Evolutionary conservation across 2,329 filamentous ascomycete genomes (phyloP), one percentile per base, ranked within the genome.

Genomic region (Trichoderma atrobrunneum): DNA sequence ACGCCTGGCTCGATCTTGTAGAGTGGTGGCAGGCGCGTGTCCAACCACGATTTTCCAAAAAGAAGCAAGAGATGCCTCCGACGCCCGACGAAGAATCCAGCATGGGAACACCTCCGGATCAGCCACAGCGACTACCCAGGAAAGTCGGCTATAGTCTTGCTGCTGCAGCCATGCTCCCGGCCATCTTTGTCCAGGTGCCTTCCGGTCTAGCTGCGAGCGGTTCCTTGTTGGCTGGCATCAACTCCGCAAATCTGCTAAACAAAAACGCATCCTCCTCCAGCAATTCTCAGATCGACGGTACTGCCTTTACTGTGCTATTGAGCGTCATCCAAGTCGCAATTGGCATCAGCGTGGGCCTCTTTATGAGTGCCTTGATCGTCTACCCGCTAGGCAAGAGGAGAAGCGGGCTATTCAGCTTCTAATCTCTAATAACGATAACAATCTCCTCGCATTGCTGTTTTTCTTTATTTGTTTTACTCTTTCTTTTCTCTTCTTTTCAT

Each of bases 161-260:
- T 0, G 94, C 94, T 0, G 93, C 93, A 0, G 92, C 93, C 1
- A 93, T 97, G 86, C 83, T 97, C 11, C 94, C 94, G 0, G 94
- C 92, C 6, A 97, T 97, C 74, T 97, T 97, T 74, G 87, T 91
- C 2, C 89, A 90, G 74, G 89, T 91, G 30, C 89, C 89, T 0
- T 88, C 87, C 24, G 88, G 89, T 32, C 81, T 91, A n/a, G 89
- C 89, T 4, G 88, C 87, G 0, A 85, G 85, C 32, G 89, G 89
- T 1, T 89, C 87, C 16, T 81, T 91, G 21, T 79, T 91, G 6
- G 86, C 87, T 8, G 89, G 89, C 18, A 81, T 91, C 70, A 84
- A 83, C 5, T 86, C 84, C 7, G 89, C 89, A 0, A 84, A 91
- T 73, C 82, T 86, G 67, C 84, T 90, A 59, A 85, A 85, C 75